Conservation (phyloP, 345 rosid species). For the Diplotaxis tenuifolia region DNA sequence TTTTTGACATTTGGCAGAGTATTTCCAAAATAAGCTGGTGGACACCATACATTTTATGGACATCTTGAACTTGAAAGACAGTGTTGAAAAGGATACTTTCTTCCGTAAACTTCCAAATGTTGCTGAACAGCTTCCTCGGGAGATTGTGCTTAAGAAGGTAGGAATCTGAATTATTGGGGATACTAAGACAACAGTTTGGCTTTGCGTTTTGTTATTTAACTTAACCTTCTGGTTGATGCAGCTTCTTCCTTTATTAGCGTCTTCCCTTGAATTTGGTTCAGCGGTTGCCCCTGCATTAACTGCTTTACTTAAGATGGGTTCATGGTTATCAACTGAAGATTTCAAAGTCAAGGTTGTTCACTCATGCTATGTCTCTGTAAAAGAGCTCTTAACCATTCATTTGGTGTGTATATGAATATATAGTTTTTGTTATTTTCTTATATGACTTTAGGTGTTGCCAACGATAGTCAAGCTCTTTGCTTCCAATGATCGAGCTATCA, state of each 20-base stretch:
- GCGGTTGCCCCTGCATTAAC: too few relatives aligned
- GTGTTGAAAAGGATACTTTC: conserved; percentile 92
- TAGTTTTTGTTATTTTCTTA: too few relatives aligned
- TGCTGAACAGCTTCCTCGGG: too few relatives aligned
- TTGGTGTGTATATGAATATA: background rate
- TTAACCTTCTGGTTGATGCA: conserved; percentile 45
- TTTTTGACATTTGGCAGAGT: conserved; percentile 57
- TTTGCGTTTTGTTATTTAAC: conserved; percentile 33
- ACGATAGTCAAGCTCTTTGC: too few relatives aligned
- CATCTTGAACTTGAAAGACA: conserved; percentile 88
- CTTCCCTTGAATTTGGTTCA: conserved; percentile 97
- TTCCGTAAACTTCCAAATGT: conserved; percentile 98
- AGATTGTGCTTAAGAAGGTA: too few relatives aligned
- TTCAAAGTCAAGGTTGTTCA: conserved; percentile 71
- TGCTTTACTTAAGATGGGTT: too few relatives aligned
- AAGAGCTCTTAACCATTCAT: background rate
- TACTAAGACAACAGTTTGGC: conserved; percentile 21
- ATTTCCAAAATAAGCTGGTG: conserved; percentile 97
- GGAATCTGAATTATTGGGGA: too few relatives aligned
- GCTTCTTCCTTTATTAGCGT: conserved; percentile 97
- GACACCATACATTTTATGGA: conserved; percentile 99
- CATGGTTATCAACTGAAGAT: conserved; percentile 93
- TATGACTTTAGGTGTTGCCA: too few relatives aligned
- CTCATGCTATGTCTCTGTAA: conserved; percentile 10
- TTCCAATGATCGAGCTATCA: too few relatives aligned